Percentiles rank a stretch among this genome's conserved stretches.
These are phyloP conservation scores for Rhytidiadelphus loreus DNA, from an alignment of 225 moss, liverwort and hornwort genomes.

Conservation along the genomic window DNA sequence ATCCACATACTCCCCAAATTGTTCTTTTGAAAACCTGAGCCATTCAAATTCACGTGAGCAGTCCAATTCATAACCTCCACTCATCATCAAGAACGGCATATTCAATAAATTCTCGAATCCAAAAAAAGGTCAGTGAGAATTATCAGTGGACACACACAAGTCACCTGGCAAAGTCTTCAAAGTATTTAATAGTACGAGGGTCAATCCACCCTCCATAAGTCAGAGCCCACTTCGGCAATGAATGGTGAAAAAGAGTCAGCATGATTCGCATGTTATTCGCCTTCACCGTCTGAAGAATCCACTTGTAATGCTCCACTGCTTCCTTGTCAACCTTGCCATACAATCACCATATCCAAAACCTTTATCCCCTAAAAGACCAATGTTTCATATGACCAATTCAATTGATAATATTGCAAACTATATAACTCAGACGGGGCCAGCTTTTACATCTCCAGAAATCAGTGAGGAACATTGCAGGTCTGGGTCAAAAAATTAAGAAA, in stretches of 20 bases:
- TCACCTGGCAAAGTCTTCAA: constrained; percentile 70
- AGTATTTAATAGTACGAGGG: constrained; percentile 54
- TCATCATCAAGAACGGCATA: not conserved
- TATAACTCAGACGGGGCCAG: not conserved
- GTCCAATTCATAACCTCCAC: not conserved
- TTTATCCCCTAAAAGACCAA: not conserved
- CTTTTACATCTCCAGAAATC: not conserved
- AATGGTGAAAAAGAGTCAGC: constrained; percentile 95
- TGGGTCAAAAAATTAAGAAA: not conserved
- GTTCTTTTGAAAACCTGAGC: constrained; percentile 34
- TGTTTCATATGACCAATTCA: not conserved
- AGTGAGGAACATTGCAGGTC: not conserved
- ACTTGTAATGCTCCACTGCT: constrained; percentile 79
- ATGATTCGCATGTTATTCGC: constrained; percentile 70
- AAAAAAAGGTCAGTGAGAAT: not conserved
- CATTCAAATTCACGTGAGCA: not conserved
- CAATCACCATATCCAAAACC: not conserved
- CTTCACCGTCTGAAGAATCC: constrained; percentile 51
- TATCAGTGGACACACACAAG: not conserved
- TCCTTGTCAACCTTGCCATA: constrained; percentile 57
- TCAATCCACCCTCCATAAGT: constrained; percentile 82
- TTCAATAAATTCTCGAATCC: not conserved
- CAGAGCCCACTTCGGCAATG: constrained; percentile 89
- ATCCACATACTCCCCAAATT: constrained; percentile 56
- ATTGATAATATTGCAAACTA: not conserved